Evolutionary conservation across 164 flowering plant genomes (phyloP), one percentile per base, ranked within the genome.

Genomic region (Chimonanthus praecox): DNA sequence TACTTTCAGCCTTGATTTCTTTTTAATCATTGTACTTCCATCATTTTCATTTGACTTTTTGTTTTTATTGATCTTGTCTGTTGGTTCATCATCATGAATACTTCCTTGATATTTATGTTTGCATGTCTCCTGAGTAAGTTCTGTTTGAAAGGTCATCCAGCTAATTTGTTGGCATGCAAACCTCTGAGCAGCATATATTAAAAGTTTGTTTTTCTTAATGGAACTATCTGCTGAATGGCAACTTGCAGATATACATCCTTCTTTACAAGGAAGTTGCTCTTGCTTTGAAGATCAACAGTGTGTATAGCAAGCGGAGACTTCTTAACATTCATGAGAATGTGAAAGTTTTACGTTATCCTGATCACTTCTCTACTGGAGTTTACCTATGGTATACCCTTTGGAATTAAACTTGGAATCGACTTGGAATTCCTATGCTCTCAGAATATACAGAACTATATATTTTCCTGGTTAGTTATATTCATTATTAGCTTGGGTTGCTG

Each of bases 211-310:
- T 54, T 0, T 65, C 9, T 71, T 44, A 5, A 33, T 48, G 11
- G 5, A 54, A 4, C 65, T 10, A 58, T 49, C 58, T 72, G 72
- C 54, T 66, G 76, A 67, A 11, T 75, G 67, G 70, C 1, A 15
- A 47, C 58, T 51, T 85, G 83, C 94, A 96, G 99, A 89, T 96
- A 46, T 92, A 92, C 78, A 89, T 96, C 81, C 97, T 96, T 78
- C 84, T 96, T 10, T 96, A 96, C 83, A 96, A 96, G 80, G 99
- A 96, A 84, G 92, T 96, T 78, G 91, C 99, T 74, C 80, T 94
- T 76, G 98, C 99, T 78, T 83, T 96, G 83, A 96, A 96, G 84
- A 96, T 96, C 75, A 94, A 94, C 82, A 96, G 99, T 80, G 88
- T 88, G 15, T 90, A 92, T 72, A 96, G 99, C 82, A 93, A 96